Evolutionary conservation across 495 filamentous ascomycete genomes (phyloP), one percentile per base, ranked within the genome.

Genomic region (Achaetomiella virescens): DNA sequence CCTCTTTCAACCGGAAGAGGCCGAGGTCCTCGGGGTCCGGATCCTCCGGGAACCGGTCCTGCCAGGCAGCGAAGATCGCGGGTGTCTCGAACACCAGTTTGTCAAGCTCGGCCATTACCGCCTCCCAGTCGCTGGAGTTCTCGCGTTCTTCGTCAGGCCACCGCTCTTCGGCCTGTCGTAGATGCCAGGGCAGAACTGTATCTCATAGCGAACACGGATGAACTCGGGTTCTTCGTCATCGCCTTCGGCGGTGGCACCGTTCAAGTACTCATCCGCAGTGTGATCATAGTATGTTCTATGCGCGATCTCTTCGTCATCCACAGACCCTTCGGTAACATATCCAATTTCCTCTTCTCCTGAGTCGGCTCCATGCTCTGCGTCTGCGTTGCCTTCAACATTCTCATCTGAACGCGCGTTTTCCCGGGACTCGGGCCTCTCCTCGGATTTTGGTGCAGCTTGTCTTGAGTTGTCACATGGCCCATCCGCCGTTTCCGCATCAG

Each of bases 81-180:
- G 54, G 37, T 3, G 48, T 54, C 0, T 54, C 54, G 7, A 49
- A 56, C 0, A 43, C 45, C 12, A 67, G 49, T 21, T 55, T 60
- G 54, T 67, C 64, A 0, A 67, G 54, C 36, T 67, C 64, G 0
- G 6, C 41, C 58, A 64, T 60, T 15, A 67, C 29, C 1, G 47
- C 54, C 1, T 8, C 18, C 64, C 64, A 67, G 27, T 18, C 27
- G 1, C 38, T 37, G 48, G 45, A 58, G 14, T 36, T 25, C 8
- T 44, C 33, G 12, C 61, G 51, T 18, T 67, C 64, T 18, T 64
- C 64, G 1, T 18, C 38, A 0, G 61, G 20, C 59, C 59, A 64
- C 0, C 47, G 41, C 29, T 24, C 44, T 21, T 64, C 61, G n/a
- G 64, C 64, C 40, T 47, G 3, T 0, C 51, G 55, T 0, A 67